Evolutionary conservation across 1,139 yeast species (phyloP).

Genomic region (Pichia sp.): DNA sequence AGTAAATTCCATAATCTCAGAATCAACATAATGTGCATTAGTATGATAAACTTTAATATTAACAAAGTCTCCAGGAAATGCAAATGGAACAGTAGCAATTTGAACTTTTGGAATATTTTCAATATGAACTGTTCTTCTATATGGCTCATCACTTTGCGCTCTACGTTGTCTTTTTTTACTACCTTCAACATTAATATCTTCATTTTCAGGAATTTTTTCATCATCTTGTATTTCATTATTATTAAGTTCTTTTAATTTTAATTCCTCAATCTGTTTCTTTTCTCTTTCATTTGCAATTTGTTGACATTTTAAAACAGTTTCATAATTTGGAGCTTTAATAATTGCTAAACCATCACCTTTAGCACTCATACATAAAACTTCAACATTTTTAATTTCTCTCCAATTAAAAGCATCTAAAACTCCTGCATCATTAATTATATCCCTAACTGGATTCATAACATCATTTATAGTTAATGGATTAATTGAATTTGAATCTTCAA

Average conservation of each 20-base stretch:
- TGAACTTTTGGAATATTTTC: slow-evolving; percentile 28
- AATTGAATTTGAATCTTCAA: slow-evolving; percentile 13
- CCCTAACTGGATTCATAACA: slow-evolving; percentile 57
- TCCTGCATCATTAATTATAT: slow-evolving; percentile 54
- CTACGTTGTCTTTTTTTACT: slow-evolving; percentile 4
- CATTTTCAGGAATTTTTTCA: neutral
- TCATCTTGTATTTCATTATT: neutral
- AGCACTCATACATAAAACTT: slow-evolving; percentile 54
- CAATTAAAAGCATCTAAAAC: slow-evolving; percentile 46
- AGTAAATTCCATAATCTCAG: slow-evolving; percentile 59
- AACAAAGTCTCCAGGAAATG: slow-evolving; percentile 79
- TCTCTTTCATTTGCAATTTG: slow-evolving; percentile 13
- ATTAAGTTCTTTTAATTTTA: neutral
- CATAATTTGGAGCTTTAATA: slow-evolving; percentile 44
- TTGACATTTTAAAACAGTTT: slow-evolving; percentile 13
- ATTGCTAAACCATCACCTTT: slow-evolving; percentile 77
- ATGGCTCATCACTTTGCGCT: slow-evolving; percentile 9
- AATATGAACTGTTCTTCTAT: slow-evolving; percentile 9
- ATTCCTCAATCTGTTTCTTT: slow-evolving; percentile 2
- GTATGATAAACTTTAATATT: slow-evolving; percentile 68
- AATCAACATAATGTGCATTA: slow-evolving; percentile 67
- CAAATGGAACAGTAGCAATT: slow-evolving; percentile 69
- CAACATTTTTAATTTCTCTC: slow-evolving; percentile 52
- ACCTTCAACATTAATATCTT: slow-evolving; percentile 2
- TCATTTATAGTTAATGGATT: slow-evolving; percentile 37